Conservation (phyloP, 768 basidiomycete species). For the Tylopilus felleus region DNA sequence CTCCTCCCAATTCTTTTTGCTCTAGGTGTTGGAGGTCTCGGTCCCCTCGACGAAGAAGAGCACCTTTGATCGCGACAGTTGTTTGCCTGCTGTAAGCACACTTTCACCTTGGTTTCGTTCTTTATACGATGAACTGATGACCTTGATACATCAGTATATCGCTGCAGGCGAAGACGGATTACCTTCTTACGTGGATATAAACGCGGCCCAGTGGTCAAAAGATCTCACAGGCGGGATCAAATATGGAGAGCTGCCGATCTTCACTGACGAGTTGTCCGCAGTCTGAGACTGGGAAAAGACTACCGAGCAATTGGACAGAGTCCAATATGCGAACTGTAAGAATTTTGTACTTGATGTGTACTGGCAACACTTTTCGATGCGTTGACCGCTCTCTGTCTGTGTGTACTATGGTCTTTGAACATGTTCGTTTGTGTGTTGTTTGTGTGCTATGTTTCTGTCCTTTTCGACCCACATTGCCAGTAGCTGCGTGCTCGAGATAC, state of each 20-base stretch:
- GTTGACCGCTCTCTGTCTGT: constrained; percentile 16
- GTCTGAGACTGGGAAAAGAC: constrained; percentile 3
- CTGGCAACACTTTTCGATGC: constrained; percentile 12
- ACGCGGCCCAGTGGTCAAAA: constrained; percentile 25
- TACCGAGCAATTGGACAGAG: constrained; percentile 1
- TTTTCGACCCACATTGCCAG: no score
- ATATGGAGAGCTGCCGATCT: constrained; percentile 42
- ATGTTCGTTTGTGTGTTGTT: neutral
- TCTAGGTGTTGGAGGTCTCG: constrained; percentile 38
- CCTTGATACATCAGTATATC: constrained; percentile 34
- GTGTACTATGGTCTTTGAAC: neutral
- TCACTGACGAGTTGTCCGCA: constrained; percentile 30
- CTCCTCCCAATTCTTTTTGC: neutral
- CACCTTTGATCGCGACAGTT: constrained; percentile 40
- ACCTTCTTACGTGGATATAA: constrained; percentile 32
- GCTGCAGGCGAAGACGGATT: constrained; percentile 35
- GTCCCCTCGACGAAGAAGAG: constrained; percentile 33
- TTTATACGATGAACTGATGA: neutral
- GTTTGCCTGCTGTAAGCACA: constrained; percentile 41
- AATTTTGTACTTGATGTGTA: neutral
- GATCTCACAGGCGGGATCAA: constrained; percentile 26
- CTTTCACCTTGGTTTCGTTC: neutral
- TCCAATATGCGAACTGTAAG: neutral
- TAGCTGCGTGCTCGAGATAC: no score
- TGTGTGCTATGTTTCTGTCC: neutral